phyloP scores from a whole-genome alignment of 2,329 filamentous ascomycete species.

The Ceratocystis papillata region DNA sequence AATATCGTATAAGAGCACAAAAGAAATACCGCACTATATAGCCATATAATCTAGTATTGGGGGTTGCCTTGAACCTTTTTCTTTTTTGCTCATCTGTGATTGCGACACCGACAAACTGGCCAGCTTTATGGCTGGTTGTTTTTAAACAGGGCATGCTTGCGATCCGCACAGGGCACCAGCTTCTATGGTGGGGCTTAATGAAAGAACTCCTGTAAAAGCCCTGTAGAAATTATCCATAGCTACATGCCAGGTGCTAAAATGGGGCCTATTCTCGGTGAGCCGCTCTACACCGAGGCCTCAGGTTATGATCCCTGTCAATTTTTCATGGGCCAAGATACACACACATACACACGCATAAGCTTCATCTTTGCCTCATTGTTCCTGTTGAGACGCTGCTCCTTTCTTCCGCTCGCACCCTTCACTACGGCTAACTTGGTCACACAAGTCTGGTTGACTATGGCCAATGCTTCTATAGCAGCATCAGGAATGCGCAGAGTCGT shows the following conservation, averaged over 20 bases:
- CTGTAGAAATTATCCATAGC: background rate
- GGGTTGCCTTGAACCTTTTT: background rate
- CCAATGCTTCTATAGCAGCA: slow-evolving; percentile 10
- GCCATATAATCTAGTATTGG: background rate
- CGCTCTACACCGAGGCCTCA: background rate
- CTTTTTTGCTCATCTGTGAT: background rate
- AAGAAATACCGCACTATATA: background rate
- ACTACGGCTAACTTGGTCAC: background rate
- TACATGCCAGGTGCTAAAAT: background rate
- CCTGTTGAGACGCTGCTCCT: background rate
- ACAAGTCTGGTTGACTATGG: background rate
- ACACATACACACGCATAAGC: background rate
- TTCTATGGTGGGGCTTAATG: background rate
- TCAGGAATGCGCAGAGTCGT: slow-evolving; percentile 50
- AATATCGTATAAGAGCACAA: background rate
- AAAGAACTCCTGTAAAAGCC: background rate
- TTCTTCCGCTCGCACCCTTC: background rate
- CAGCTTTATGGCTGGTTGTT: background rate
- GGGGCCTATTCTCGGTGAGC: background rate
- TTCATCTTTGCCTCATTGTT: background rate
- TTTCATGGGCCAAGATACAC: background rate
- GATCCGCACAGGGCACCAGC: slow-evolving; percentile 6
- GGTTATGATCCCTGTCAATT: background rate
- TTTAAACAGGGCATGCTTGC: background rate
- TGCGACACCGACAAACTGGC: background rate